Percentiles rank a stretch among this genome's conserved stretches.
Evolutionary conservation across 345 rosid genomes (phyloP).

Genomic region (Euphorbia lathyris): DNA sequence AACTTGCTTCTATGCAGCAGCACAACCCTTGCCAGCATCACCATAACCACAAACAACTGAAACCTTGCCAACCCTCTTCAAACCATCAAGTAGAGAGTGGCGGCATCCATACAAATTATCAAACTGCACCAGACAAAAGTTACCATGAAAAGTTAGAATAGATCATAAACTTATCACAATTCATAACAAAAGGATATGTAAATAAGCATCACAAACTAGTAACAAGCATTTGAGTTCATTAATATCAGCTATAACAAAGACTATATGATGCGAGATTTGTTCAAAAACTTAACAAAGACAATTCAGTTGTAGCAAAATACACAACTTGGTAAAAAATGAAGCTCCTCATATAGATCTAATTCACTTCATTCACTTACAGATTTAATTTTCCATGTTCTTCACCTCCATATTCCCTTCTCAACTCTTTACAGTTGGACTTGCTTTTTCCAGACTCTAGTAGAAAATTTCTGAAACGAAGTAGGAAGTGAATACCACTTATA

Average conservation of each 20-base stretch:
- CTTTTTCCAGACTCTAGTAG: no score
- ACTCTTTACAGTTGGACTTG: no score
- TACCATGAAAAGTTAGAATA: neutral
- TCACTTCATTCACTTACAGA: no score
- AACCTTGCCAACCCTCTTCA: constrained; percentile 94
- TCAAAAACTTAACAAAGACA: no score
- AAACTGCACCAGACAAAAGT: constrained; percentile 40
- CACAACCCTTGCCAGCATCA: constrained; percentile 97
- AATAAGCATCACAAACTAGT: neutral
- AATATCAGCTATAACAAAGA: neutral
- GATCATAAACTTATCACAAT: neutral
- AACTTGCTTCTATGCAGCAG: constrained; percentile 82
- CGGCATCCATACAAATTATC: constrained; percentile 96
- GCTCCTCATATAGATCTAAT: neutral
- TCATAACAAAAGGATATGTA: neutral
- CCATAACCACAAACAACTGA: constrained; percentile 87
- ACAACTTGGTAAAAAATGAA: neutral
- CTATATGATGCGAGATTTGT: no score
- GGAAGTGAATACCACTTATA: no score
- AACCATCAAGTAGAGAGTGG: constrained; percentile 95
- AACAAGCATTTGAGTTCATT: neutral
- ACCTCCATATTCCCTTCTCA: no score
- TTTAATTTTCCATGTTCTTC: no score
- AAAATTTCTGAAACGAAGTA: no score
- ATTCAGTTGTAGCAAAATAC: neutral